phyloP scores from a whole-genome alignment of 441 rosid species.

The Adansonia grandidieri region DNA sequence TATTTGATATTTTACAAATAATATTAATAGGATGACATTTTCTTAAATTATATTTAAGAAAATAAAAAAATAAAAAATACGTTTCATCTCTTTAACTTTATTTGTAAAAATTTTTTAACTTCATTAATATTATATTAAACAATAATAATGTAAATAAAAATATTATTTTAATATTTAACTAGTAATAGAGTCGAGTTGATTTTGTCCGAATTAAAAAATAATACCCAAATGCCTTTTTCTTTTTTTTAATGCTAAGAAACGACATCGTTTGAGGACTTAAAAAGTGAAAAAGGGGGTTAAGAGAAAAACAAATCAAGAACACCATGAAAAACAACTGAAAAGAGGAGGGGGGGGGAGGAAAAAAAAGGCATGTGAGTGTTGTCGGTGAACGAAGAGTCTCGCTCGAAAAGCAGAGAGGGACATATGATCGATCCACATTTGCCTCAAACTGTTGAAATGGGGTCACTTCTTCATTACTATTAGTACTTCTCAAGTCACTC shows the following conservation, averaged over 20 bases:
- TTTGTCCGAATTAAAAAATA: no score
- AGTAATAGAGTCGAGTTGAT: no score
- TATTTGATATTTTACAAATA: no score
- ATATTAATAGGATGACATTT: no score
- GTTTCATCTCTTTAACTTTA: no score
- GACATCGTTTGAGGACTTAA: background rate
- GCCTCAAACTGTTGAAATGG: background rate
- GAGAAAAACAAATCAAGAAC: background rate
- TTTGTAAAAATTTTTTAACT: no score
- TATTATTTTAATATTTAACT: no score
- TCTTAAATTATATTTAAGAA: no score
- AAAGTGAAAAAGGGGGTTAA: background rate
- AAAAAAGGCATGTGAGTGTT: conserved; percentile 2
- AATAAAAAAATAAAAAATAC: no score
- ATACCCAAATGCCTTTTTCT: no score
- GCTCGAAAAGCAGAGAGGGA: background rate
- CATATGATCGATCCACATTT: background rate
- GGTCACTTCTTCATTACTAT: background rate
- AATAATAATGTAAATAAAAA: no score
- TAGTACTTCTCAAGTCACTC: background rate
- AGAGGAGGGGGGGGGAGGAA: background rate
- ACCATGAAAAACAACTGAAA: conserved; percentile 7
- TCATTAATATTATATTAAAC: no score
- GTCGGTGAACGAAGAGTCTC: conserved; percentile 18
- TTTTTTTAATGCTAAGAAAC: background rate